Evolutionary conservation across 768 basidiomycete species (phyloP), one percentile per base, ranked within the genome.

Genomic region (Kwoniella dendrophila): DNA sequence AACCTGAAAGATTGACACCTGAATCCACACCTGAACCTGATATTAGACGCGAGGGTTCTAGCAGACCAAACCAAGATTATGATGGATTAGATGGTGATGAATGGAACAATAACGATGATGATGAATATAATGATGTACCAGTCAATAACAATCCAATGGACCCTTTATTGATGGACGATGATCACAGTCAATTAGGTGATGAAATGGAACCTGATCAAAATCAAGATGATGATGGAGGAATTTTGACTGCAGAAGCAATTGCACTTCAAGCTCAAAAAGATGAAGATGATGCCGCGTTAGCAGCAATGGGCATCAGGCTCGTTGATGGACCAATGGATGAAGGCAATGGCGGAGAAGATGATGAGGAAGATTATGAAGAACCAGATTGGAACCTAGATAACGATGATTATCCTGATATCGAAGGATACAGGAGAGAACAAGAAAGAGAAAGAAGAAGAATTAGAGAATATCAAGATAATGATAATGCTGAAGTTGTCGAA

Each of bases 1-100:
- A 48, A 18, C 70, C 73, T 30, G 73, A 72, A 32, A 48, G 69
- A 43, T 47, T 72, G 55, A 72, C 70, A 26, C 68, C 68, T 34
- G 56, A 49, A 8, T 51, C 50, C 26, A 60, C 71, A 22, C 68
- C 66, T 11, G 71, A 69, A 32, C 64, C 66, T 20, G 68, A 64
- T 16, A 29, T n/a, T 12, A 10, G 51, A 20, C 36, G 62, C 20
- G 22, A 44, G 50, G 27, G 40, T 14, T 33, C 51, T 6, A 14
- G 51, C 1, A 49, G 40, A 27, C 63, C 41, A 30, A 54, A 52
- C 4, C n/a, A n/a, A n/a, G 24, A 16, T 22, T 27, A 43, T 2
- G 55, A 62, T 24, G 58, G 40, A 41, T 43, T 30, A 14, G 59
- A 56, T 16, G 53, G 45, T 12, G 59, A 51, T 44, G 63, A 59